Conservation (phyloP, 805 yeast genomes). For the Sugiyamaella mastotermitis region DNA sequence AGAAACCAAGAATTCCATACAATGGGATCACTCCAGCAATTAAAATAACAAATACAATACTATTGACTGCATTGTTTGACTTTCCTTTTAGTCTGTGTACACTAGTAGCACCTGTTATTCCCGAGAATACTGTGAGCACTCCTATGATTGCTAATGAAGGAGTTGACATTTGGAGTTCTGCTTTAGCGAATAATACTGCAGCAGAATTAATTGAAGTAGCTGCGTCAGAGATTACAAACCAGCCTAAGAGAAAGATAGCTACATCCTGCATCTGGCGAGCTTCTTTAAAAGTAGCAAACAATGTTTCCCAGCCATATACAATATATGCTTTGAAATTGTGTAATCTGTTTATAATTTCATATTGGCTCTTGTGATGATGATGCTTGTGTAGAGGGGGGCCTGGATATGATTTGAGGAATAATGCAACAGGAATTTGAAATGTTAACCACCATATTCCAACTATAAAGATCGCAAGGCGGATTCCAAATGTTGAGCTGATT, state of each 20-base stretch:
- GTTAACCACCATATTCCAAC: constrained; percentile 77
- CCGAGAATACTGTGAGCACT: constrained; percentile 57
- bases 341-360: constrained; percentile 2
- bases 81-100: constrained; percentile 42
- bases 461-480: constrained; percentile 52
- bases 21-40: constrained; percentile 65
- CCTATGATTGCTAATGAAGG: constrained; percentile 61
- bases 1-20: constrained; percentile 66
- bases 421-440: constrained; percentile 57
- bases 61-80: constrained; percentile 39
- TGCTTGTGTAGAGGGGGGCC: constrained; percentile 32
- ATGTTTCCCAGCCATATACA: constrained; percentile 56
- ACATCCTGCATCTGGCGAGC: constrained; percentile 60
- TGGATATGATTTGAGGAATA: constrained; percentile 42
- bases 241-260: constrained; percentile 56
- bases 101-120: constrained; percentile 58
- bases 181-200: constrained; percentile 68
- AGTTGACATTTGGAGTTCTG: constrained; percentile 64
- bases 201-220: constrained; percentile 75
- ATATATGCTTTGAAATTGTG: constrained; percentile 32
- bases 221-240: constrained; percentile 75
- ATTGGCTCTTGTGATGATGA: constrained; percentile 3
- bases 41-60: constrained; percentile 46
- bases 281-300: constrained; percentile 49
- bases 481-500: constrained; percentile 30